Base-by-base conservation (phyloP, 352 stramenopile species). In the Phytophthora meadii region DNA sequence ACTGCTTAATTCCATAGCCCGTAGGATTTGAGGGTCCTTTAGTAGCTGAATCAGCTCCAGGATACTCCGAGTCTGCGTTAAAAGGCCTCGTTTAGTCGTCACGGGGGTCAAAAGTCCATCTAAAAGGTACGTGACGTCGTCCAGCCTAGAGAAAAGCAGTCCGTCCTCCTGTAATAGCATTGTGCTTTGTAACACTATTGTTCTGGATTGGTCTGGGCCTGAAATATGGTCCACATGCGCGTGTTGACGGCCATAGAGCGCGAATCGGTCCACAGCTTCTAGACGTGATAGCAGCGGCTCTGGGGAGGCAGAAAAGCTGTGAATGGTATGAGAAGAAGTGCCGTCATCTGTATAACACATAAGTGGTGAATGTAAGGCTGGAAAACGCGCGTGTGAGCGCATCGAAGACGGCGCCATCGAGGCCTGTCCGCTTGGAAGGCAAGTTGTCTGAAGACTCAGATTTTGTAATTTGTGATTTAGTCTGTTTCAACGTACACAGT, bases 81-180 rank as follows among this genome's bases (percentile, higher is more conserved):
- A 15, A 14, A 24, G 52, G 45, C 27, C 45, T 61, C 27, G 30
- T 22, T 11, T 19, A 9, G 53, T 64, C 41, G 30, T 45, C 10
- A 32, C 22, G 14, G 34, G 53, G 27, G 53, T 41, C n/a, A 85
- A 32, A 4, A 92, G 58, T 6, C 79, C 84, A 44, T 88, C 77
- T 39, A 93, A 52, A n/a, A 82, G 71, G 68, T 91, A 90, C 44
- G 67, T 57, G 27, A 90, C 61, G 30, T 90, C 77, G 56, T 88
- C 81, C 54, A 91, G 32, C 14, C 74, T 76, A 9, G 74, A 58
- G 41, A 72, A 66, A 3, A 91, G 69, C 40, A 69, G 54, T 54
- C 82, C 82, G 54, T 90, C 81, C 49, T 86, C 75, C 65, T 91
- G 80, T 14, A 93, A 69, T n/a, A 81, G 27, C 54, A 88, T 46